phyloP scores from a whole-genome alignment of 1,139 yeast genomes.

The Nakaseomyces bracarensis region DNA sequence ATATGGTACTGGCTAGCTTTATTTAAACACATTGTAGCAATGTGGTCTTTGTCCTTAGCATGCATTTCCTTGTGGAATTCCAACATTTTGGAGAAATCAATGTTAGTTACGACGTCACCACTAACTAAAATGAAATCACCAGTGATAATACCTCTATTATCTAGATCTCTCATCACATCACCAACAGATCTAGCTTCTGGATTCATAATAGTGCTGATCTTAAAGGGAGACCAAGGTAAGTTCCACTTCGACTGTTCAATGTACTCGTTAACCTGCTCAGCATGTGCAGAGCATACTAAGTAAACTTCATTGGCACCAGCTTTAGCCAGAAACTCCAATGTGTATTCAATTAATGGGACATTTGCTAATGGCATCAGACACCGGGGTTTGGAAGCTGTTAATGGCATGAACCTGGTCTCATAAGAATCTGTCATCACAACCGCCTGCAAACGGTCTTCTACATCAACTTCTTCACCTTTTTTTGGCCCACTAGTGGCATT shows the following conservation, averaged over 20 bases:
- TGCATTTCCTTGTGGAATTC: constrained; percentile 66
- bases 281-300: constrained; percentile 83
- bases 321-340: constrained; percentile 85
- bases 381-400: constrained; percentile 76
- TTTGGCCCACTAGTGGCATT: constrained; percentile 28
- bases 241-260: constrained; percentile 81
- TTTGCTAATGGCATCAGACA: constrained; percentile 88
- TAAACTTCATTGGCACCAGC: constrained; percentile 87
- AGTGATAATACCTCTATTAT: constrained; percentile 77
- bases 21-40: constrained; percentile 86
- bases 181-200: constrained; percentile 89
- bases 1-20: constrained; percentile 83
- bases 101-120: constrained; percentile 90
- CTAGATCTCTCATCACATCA: constrained; percentile 94
- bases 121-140: constrained; percentile 85
- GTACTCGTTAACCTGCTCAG: constrained; percentile 77
- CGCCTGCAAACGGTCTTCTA: constrained; percentile 80
- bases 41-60: constrained; percentile 74
- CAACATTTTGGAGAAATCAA: constrained; percentile 68
- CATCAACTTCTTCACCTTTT: constrained; percentile 48
- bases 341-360: constrained; percentile 88
- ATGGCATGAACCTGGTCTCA: constrained; percentile 85
- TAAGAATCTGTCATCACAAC: constrained; percentile 90
- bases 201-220: constrained; percentile 68
- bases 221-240: constrained; percentile 65